Conservation (phyloP, 2,329 filamentous ascomycete species). For the Exophiala sp. region DNA sequence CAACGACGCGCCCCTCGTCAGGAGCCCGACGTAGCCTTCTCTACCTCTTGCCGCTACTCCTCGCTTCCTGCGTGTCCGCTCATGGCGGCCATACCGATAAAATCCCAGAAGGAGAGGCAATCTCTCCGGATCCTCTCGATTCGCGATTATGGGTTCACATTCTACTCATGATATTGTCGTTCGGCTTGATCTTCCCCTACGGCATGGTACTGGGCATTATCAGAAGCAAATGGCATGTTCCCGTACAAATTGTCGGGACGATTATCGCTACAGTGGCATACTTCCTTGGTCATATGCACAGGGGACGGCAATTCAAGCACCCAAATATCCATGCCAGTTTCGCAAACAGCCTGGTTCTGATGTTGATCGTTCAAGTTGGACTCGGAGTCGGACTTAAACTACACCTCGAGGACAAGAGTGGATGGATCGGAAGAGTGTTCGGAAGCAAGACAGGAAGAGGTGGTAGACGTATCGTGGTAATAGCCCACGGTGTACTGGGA, state of each 20-base stretch:
- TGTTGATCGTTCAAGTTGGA: slow-evolving; percentile 71
- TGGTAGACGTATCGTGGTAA: slow-evolving; percentile 63
- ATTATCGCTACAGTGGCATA: slow-evolving; percentile 77
- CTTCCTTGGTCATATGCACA: slow-evolving; percentile 86
- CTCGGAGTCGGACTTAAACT: slow-evolving; percentile 85
- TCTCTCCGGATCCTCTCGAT: slow-evolving; percentile 76
- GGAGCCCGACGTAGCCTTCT: slow-evolving; percentile 2
- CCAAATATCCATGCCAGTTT: slow-evolving; percentile 77
- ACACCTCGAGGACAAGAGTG: slow-evolving; percentile 69
- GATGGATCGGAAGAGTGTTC: slow-evolving; percentile 70
- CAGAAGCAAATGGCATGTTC: slow-evolving; percentile 91
- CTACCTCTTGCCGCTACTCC: slow-evolving; percentile 25
- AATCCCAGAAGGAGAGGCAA: slow-evolving; percentile 65
- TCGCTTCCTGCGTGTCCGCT: slow-evolving; percentile 35
- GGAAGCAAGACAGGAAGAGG: slow-evolving; percentile 24
- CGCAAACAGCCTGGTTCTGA: slow-evolving; percentile 73
- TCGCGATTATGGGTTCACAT: slow-evolving; percentile 91
- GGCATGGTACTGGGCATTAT: slow-evolving; percentile 95
- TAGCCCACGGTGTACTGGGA: slow-evolving; percentile 74
- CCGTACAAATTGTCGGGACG: slow-evolving; percentile 72
- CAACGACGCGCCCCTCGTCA: slow-evolving; percentile 4
- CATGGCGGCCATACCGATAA: slow-evolving; percentile 55
- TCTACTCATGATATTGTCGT: slow-evolving; percentile 77
- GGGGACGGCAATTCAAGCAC: slow-evolving; percentile 76
- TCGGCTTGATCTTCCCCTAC: slow-evolving; percentile 86